Percentiles rank a stretch among this genome's conserved stretches.
Conservation (phyloP, 495 filamentous ascomycete species). For the Aspergillus avenaceus region DNA sequence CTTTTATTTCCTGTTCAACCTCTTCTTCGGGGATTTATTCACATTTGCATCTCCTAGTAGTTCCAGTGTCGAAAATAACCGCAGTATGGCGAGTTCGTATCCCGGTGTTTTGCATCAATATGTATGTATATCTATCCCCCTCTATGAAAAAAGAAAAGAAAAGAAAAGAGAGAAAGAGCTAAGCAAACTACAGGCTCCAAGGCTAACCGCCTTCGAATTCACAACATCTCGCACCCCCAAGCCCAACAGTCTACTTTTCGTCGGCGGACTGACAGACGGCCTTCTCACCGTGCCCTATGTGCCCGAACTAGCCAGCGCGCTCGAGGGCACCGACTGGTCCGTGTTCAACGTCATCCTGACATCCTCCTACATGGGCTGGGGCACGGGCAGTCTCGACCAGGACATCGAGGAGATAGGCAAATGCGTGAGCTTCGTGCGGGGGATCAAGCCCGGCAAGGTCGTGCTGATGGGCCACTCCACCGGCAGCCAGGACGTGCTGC, state of each 20-base stretch:
- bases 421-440: conserved; percentile 66
- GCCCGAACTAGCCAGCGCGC: conserved; percentile 43
- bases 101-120: conserved; percentile 37
- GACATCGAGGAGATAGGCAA: conserved; percentile 72
- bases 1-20: no score
- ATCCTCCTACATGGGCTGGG: conserved; percentile 71
- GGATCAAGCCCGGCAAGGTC: conserved; percentile 49
- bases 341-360: conserved; percentile 59
- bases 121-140: conserved; percentile 18
- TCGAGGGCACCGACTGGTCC: conserved; percentile 57
- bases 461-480: conserved; percentile 86
- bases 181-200: conserved; percentile 36
- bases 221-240: conserved; percentile 24
- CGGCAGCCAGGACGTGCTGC: conserved; percentile 83
- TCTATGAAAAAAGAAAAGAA: neutral
- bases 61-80: no score
- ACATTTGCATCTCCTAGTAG: no score
- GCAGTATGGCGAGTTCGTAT: conserved; percentile 17
- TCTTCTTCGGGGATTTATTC: no score
- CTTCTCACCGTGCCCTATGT: conserved; percentile 66
- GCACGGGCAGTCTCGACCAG: conserved; percentile 57
- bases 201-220: conserved; percentile 58
- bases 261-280: conserved; percentile 81
- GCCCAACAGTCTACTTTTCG: conserved; percentile 71
- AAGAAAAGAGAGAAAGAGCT: neutral